Evolutionary conservation across 2,329 filamentous ascomycete species (phyloP), one percentile per base, ranked within the genome.

Genomic region (Lecanicillium sp.): DNA sequence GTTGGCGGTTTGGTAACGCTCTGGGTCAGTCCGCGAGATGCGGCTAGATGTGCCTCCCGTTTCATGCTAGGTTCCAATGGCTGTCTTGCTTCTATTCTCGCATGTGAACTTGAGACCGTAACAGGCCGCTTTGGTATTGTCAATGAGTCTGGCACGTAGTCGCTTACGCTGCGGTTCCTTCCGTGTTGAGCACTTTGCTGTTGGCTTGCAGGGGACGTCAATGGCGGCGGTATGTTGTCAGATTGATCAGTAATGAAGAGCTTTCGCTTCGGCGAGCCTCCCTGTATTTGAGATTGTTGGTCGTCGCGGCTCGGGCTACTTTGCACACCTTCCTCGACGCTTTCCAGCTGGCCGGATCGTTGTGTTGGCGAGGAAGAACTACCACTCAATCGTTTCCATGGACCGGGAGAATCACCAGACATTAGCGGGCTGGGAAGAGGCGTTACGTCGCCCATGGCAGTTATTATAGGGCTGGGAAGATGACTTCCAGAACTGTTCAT

Each of bases 131-230:
- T 84, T 1, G 81, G 71, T 35, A 83, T 73, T 31, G 78, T 70
- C 46, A 82, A 67, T 5, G 75, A 65, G 38, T 92, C 84, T 3
- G 88, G 87, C 0, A 79, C 72, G 58, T 94, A 95, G 47, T 95
- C 89, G 64, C 88, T 95, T 18, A 92, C 66, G 59, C 89, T 95
- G 50, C 89, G 75, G 57, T 92, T 88, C 43, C 85, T 75, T 11
- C 68, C 67, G 57, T 86, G 84, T 12, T 47, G 43, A 3, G 39
- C 11, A 17, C 4, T 16, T 35, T 39, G 14, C 15, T 11, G 18
- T 17, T 15, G 22, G 12, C 12, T 12, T 31, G 40, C 12, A 43
- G 42, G 18, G 29, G 27, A 33, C 50, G 57, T 50, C 16, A 77
- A 59, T 11, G 65, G 65, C 16, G 67, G 44, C 4, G 42, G 40